These are phyloP conservation scores for Neurospora sp. DNA, from an alignment of 495 filamentous ascomycete genomes.

Conservation along the genomic window DNA sequence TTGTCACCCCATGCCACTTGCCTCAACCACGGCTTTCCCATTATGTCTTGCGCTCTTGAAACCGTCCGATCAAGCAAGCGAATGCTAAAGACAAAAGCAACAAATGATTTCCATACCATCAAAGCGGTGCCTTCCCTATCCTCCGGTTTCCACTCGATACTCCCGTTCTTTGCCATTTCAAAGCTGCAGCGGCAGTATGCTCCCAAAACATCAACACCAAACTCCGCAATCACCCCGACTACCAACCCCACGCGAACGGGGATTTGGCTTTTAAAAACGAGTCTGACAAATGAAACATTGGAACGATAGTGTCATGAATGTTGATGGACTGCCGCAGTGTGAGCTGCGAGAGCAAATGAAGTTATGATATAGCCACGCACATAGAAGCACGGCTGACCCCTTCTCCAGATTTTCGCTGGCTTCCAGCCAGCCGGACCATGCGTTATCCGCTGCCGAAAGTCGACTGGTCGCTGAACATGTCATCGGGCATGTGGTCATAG, in stretches of 20 bases:
- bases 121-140: neutral
- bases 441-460: constrained; percentile 6
- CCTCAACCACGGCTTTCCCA: neutral
- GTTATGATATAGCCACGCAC: neutral
- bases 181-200: neutral
- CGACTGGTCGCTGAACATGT: constrained; percentile 15
- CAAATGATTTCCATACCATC: neutral
- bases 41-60: neutral
- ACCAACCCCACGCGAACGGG: neutral
- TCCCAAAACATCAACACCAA: neutral
- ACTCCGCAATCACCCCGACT: neutral
- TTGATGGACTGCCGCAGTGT: neutral
- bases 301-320: neutral
- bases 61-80: neutral
- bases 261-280: neutral
- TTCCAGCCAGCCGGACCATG: neutral
- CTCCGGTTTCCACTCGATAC: neutral
- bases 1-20: neutral
- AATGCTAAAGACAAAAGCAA: neutral
- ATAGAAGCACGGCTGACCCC: neutral
- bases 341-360: neutral
- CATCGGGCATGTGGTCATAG: constrained; percentile 23
- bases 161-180: neutral
- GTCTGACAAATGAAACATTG: neutral
- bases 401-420: neutral